These are phyloP conservation scores for Lentinula sp. DNA, from an alignment of 768 basidiomycete genomes.

Conservation along the genomic window DNA sequence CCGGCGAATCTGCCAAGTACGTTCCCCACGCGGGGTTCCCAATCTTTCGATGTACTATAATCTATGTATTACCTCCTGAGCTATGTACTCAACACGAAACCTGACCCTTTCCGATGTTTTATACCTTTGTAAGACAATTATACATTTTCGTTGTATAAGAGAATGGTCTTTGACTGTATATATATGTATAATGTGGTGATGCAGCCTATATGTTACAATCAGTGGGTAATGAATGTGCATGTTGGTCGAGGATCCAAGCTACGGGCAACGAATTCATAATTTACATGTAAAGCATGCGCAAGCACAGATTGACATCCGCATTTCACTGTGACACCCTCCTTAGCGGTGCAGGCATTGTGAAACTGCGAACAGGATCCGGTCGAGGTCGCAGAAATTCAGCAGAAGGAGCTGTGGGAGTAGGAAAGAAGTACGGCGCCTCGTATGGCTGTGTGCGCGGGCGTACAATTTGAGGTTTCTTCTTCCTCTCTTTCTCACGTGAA, in stretches of 20 bases:
- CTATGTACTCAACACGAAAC: neutral
- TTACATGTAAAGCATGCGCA: neutral
- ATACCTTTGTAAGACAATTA: no score
- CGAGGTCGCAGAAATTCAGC: slow-evolving; percentile 21
- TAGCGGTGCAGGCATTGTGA: slow-evolving; percentile 10
- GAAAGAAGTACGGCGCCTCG: slow-evolving; percentile 58
- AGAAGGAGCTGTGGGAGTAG: slow-evolving; percentile 35
- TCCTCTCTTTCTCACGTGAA: slow-evolving; percentile 13
- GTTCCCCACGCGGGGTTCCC: neutral
- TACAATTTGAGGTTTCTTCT: slow-evolving; percentile 28
- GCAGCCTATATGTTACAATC: no score
- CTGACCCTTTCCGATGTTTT: no score
- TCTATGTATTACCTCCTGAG: neutral
- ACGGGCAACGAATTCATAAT: neutral
- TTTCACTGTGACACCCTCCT: neutral
- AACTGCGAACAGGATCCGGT: slow-evolving; percentile 18
- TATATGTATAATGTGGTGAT: no score
- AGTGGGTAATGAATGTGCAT: no score
- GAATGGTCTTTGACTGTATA: no score
- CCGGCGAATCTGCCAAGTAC: neutral
- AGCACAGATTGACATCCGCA: neutral
- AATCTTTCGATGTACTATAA: neutral
- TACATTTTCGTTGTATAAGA: no score
- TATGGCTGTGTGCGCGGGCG: slow-evolving; percentile 51
- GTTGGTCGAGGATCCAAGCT: neutral